Evolutionary conservation across 2,329 filamentous ascomycete species (phyloP), one percentile per base, ranked within the genome.

Genomic region (Hypoxylon sp.): DNA sequence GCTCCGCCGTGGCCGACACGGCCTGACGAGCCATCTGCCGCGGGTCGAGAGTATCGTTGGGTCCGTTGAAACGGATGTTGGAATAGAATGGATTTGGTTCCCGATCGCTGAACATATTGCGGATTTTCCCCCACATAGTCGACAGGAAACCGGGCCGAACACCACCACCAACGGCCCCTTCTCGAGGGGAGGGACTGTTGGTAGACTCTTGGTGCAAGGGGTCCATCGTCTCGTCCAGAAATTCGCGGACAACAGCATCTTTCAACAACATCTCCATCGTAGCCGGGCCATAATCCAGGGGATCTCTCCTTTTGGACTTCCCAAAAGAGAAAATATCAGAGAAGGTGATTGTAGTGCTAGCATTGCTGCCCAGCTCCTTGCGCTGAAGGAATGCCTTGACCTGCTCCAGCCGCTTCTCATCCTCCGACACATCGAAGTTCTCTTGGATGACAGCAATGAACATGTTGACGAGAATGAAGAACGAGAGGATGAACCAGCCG

Each of bases 381-480:
- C 93, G 88, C 70, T 96, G 91, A 40, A 99, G 79, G 68, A 98
- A 99, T 1, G 94, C 91, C 70, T 93, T 94, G 59, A 99, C 93
- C 76, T 99, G 96, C 72, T 98, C 92, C 60, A 98, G 78, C 17
- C 96, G 92, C 77, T 99, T 99, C 74, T 98, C 93, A 72, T 99
- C 96, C 73, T 99, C 95, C 3, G 93, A 96, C 21, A 99, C 92
- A 76, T 99, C 95, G 72, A 99, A 99, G 70, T 97, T 99, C 72
- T 99, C 95, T 74, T 99, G 95, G 65, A 99, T 99, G 77, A 99
- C 95, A 81, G 95, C 95, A 90, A 99, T 98, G 81, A 99, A 99
- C 95, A 99, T 99, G 72, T 98, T 99, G 78, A 99, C 79, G 60
- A 98, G 85, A 77, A 99, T 96, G 72, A 98, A 94, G 74, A 96